Conservation (phyloP, 1,284 basidiomycete genomes). For the Microbotryum intermedium region DNA sequence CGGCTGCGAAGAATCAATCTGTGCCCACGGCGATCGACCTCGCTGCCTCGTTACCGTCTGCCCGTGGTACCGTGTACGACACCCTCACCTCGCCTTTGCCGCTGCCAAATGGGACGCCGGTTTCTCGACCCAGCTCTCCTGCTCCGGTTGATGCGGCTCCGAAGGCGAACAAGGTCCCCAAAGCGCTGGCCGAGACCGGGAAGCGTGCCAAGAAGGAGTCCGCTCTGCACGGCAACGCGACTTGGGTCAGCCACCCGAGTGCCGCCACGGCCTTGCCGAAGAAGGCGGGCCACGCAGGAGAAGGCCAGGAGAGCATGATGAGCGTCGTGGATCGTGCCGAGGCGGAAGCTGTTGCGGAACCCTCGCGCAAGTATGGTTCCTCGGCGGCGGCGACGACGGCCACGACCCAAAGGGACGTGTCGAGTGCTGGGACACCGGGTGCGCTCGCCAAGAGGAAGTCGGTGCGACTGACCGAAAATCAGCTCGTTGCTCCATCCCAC, state of each 20-base stretch:
- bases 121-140: not conserved
- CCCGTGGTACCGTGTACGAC: not conserved
- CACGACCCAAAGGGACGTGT: not conserved
- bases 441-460: slow-evolving; percentile 28
- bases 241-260: slow-evolving; percentile 17
- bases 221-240: slow-evolving; percentile 13
- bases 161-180: slow-evolving; percentile 1
- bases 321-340: slow-evolving; percentile 24
- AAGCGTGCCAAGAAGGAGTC: slow-evolving; percentile 20
- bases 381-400: not conserved
- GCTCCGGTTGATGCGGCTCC: not conserved
- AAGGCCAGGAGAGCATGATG: slow-evolving; percentile 20
- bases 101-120: slow-evolving; percentile 11
- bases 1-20: no score
- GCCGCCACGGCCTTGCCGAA: not conserved
- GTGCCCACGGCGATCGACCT: slow-evolving; percentile 17
- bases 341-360: slow-evolving; percentile 1
- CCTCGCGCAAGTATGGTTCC: slow-evolving; percentile 14
- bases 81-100: slow-evolving; percentile 13
- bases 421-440: not conserved
- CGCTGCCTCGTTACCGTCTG: slow-evolving; percentile 12
- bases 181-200: slow-evolving; percentile 9
- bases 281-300: slow-evolving; percentile 1
- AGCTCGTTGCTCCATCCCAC: slow-evolving; percentile 5
- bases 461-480: slow-evolving; percentile 26